Conservation (phyloP, 805 yeast genomes). For the Saccharomyces jurei region DNA sequence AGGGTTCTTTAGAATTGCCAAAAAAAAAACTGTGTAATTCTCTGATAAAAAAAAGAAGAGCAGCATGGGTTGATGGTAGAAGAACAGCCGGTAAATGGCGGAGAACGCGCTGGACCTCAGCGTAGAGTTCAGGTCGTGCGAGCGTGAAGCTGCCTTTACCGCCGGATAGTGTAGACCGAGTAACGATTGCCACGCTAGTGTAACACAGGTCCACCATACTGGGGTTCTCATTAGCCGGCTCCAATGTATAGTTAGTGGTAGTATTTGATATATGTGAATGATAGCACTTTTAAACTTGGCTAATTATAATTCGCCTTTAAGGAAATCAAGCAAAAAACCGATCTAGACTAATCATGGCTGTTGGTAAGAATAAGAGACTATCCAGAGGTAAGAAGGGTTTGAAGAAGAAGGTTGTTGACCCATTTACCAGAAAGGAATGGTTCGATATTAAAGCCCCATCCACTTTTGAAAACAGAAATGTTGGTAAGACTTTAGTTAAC, state of each 20-base stretch:
- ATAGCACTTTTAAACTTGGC: background rate
- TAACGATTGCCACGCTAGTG: background rate
- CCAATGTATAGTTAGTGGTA: background rate
- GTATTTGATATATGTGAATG: background rate
- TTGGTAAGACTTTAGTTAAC: constrained; percentile 97
- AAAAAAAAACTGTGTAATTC: background rate
- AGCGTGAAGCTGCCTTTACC: background rate
- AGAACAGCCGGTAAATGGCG: background rate
- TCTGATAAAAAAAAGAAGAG: background rate
- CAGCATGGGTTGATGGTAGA: background rate
- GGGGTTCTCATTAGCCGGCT: background rate
- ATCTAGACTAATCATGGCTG: constrained; percentile 45
- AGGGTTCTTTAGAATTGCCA: background rate
- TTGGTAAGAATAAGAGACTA: constrained; percentile 78
- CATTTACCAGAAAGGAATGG: constrained; percentile 99
- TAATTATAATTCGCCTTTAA: background rate
- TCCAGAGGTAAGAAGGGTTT: constrained; percentile 91
- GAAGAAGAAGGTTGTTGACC: constrained; percentile 98
- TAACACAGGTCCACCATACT: background rate
- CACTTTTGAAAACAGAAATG: constrained; percentile 95
- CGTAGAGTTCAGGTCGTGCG: background rate
- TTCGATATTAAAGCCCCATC: constrained; percentile 97
- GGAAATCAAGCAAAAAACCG: constrained; percentile 9
- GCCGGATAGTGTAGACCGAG: background rate
- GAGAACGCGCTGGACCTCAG: background rate